Percentiles rank a stretch among this genome's conserved stretches.
These are phyloP conservation scores for Xylariaceae sp. DNA, from an alignment of 2,329 filamentous ascomycete genomes.

Conservation along the genomic window DNA sequence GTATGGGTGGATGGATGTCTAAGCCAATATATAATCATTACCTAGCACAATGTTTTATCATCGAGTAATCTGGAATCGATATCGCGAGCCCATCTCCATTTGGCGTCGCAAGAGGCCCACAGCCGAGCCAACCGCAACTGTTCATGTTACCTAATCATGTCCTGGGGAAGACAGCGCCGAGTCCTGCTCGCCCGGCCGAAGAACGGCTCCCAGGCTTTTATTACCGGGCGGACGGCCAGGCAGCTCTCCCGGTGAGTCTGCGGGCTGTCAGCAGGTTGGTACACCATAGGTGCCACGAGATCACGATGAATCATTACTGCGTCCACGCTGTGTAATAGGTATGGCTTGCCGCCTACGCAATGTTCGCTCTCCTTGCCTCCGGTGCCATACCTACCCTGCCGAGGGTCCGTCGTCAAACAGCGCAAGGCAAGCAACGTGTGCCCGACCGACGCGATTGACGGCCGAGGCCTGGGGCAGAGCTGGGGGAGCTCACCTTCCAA, in stretches of 20 bases:
- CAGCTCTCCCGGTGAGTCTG: neutral
- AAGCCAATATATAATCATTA: neutral
- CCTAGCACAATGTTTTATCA: neutral
- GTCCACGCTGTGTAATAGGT: too few relatives aligned
- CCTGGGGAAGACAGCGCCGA: slow-evolving; percentile 6
- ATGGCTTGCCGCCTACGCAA: too few relatives aligned
- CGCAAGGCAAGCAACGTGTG: too few relatives aligned
- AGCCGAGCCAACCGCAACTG: slow-evolving; percentile 26
- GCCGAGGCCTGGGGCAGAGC: too few relatives aligned
- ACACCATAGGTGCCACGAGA: too few relatives aligned
- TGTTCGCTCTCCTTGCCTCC: too few relatives aligned
- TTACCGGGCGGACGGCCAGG: neutral
- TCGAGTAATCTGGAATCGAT: neutral
- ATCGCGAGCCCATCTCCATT: slow-evolving; percentile 6
- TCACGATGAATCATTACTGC: too few relatives aligned
- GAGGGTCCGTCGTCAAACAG: too few relatives aligned
- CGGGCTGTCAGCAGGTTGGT: neutral
- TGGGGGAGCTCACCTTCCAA: neutral
- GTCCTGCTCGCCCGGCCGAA: neutral
- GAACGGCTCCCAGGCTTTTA: neutral
- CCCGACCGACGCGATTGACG: too few relatives aligned
- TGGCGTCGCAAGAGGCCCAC: slow-evolving; percentile 10
- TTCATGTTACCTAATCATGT: slow-evolving; percentile 32
- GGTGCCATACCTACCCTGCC: too few relatives aligned
- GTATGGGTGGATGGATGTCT: neutral